These are phyloP conservation scores for Metschnikowia santaceciliae DNA, from an alignment of 805 yeast genomes.

Conservation along the genomic window DNA sequence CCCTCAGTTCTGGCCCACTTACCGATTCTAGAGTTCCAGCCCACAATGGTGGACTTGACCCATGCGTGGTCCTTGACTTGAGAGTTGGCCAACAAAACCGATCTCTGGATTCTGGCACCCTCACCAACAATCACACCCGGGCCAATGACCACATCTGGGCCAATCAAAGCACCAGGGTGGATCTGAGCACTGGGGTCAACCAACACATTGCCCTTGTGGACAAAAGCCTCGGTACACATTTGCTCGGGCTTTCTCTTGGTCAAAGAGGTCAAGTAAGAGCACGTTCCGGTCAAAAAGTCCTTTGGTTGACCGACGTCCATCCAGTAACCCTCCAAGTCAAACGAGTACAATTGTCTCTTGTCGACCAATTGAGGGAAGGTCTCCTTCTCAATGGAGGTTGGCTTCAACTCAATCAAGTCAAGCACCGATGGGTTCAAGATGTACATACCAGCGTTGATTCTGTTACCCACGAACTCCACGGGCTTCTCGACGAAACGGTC, in stretches of 20 bases:
- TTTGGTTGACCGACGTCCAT: conserved; percentile 99
- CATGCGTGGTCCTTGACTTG: conserved; percentile 95
- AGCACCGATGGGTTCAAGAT: conserved; percentile 96
- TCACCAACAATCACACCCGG: conserved; percentile 95
- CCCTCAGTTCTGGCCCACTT: conserved; percentile 99
- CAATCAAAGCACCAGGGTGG: conserved; percentile 89
- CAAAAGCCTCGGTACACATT: conserved; percentile 65
- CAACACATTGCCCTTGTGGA: conserved; percentile 88
- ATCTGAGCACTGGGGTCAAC: conserved; percentile 94
- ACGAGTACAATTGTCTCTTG: conserved; percentile 83
- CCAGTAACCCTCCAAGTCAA: conserved; percentile 99
- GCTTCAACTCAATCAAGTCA: conserved; percentile 94
- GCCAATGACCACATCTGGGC: conserved; percentile 97
- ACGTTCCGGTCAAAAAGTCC: conserved; percentile 96
- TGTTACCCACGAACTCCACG: conserved; percentile 98
- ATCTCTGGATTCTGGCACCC: conserved; percentile 97
- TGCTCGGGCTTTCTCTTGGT: conserved; percentile 72
- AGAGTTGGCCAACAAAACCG: conserved; percentile 88
- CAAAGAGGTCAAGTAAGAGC: conserved; percentile 82
- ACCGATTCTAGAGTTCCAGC: conserved; percentile 98
- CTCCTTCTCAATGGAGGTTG: conserved; percentile 99
- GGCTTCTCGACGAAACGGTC: conserved; percentile 99
- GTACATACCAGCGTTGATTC: conserved; percentile 99
- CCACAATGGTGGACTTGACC: conserved; percentile 96
- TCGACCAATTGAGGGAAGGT: conserved; percentile 96